Conservation (phyloP, 495 filamentous ascomycete species). For the Talaromyces nanjingensis region DNA sequence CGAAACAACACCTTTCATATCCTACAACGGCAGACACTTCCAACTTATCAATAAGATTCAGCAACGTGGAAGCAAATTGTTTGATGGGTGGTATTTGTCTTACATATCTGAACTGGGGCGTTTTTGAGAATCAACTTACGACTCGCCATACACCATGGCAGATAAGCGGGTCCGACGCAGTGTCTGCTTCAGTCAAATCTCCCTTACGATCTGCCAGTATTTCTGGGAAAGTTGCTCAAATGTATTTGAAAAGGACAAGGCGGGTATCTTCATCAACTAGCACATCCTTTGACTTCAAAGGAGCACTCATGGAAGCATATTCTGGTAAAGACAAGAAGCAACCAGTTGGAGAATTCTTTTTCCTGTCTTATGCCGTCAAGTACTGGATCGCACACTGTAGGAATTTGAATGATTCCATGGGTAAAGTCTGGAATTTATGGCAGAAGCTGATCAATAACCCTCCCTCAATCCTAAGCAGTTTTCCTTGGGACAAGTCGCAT, state of each 20-base stretch:
- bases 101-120: conserved; percentile 34
- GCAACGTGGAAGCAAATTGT: conserved; percentile 15
- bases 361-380: not conserved
- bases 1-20: conserved; percentile 34
- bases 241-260: not conserved
- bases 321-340: not conserved
- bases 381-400: not conserved
- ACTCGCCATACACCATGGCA: not conserved
- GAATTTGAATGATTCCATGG: not conserved
- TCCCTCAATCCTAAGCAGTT: not conserved
- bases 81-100: conserved; percentile 28
- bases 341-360: not conserved
- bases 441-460: not conserved
- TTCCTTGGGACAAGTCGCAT: not conserved
- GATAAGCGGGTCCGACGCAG: not conserved
- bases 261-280: not conserved
- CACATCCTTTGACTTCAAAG: not conserved
- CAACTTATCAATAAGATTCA: conserved; percentile 11
- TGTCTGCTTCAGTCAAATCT: not conserved
- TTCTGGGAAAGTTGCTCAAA: conserved; percentile 1
- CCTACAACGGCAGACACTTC: not conserved
- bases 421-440: not conserved
- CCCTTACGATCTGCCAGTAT: not conserved
- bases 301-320: not conserved
- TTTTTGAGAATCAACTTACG: not conserved